Conservation (phyloP, 2,329 filamentous ascomycete species). For the Colletotrichum theobromicola region DNA sequence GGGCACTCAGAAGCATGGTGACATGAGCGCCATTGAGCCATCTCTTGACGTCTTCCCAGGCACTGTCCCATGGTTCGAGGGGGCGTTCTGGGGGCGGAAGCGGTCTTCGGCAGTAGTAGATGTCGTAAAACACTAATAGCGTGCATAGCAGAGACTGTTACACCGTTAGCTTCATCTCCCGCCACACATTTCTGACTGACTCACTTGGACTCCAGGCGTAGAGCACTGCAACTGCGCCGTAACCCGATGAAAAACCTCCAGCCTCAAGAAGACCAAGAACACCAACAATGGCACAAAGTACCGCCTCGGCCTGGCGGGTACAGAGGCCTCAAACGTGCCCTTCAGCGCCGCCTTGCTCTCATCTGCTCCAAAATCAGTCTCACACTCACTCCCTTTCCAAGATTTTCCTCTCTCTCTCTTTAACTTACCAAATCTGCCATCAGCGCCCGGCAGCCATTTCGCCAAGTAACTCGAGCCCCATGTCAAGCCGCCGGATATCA, state of each 20-base stretch:
- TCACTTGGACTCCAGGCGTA: conserved; percentile 53
- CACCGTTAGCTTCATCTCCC: not conserved
- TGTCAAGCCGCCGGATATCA: conserved; percentile 48
- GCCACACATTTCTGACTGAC: not conserved
- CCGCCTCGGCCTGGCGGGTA: conserved; percentile 52
- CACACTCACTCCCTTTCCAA: not conserved
- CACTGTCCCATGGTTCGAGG: conserved; percentile 54
- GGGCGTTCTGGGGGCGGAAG: conserved; percentile 34
- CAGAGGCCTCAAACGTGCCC: conserved; percentile 27
- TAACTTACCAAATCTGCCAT: conserved; percentile 48
- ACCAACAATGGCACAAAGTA: conserved; percentile 51
- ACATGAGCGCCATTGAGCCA: conserved; percentile 51
- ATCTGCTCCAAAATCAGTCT: conserved; percentile 1
- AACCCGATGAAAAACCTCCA: conserved; percentile 53
- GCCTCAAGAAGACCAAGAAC: conserved; percentile 47
- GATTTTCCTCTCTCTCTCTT: not conserved
- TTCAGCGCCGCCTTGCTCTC: not conserved
- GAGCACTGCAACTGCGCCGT: conserved; percentile 56
- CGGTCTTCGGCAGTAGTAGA: conserved; percentile 38
- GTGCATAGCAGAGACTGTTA: conserved; percentile 52
- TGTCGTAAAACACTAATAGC: conserved; percentile 49
- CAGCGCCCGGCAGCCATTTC: conserved; percentile 51
- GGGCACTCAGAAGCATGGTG: conserved; percentile 38
- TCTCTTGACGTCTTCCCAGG: conserved; percentile 50
- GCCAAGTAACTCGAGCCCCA: conserved; percentile 47